phyloP scores from a whole-genome alignment of 2,329 filamentous ascomycete species.

The Epichloe sibirici region DNA sequence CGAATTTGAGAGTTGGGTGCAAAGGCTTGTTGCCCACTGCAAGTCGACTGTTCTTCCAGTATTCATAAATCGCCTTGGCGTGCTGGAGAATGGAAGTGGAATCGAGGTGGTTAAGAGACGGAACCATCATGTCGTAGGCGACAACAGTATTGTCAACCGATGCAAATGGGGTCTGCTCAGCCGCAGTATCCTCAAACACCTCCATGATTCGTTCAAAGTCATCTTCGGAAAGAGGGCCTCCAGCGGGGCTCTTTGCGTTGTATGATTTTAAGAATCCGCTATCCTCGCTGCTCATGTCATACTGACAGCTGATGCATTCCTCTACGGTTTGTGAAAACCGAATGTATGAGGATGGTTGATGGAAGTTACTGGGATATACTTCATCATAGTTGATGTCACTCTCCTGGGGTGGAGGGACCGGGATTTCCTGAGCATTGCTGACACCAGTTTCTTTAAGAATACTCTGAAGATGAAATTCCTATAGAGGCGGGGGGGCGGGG shows the following conservation, averaged over 20 bases:
- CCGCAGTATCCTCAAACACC: conserved; percentile 81
- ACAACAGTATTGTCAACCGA: conserved; percentile 81
- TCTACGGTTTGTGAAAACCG: conserved; percentile 97
- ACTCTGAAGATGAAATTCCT: conserved; percentile 94
- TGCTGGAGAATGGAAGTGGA: conserved; percentile 38
- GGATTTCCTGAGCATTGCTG: conserved; percentile 49
- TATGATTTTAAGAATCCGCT: conserved; percentile 71
- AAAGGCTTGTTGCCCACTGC: conserved; percentile 57
- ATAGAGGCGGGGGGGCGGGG: conserved; percentile 3
- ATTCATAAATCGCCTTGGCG: conserved; percentile 73
- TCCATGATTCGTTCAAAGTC: conserved; percentile 91
- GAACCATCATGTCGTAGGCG: conserved; percentile 63
- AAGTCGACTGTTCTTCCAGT: conserved; percentile 69
- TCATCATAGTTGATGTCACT: conserved; percentile 72
- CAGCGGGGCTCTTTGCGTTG: conserved; percentile 61
- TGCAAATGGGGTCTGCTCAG: conserved; percentile 76
- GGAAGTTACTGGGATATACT: conserved; percentile 68
- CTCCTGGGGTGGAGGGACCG: conserved; percentile 51
- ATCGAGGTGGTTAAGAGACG: conserved; percentile 44
- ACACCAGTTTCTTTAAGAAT: conserved; percentile 49
- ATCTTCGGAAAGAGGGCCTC: conserved; percentile 66
- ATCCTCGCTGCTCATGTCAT: conserved; percentile 92
- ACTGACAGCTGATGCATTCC: conserved; percentile 79
- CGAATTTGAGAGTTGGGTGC: conserved; percentile 76
- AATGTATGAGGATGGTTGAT: conserved; percentile 85